phyloP scores from a whole-genome alignment of 73 alveolate genomes.

The Blepharisma stoltei region DNA sequence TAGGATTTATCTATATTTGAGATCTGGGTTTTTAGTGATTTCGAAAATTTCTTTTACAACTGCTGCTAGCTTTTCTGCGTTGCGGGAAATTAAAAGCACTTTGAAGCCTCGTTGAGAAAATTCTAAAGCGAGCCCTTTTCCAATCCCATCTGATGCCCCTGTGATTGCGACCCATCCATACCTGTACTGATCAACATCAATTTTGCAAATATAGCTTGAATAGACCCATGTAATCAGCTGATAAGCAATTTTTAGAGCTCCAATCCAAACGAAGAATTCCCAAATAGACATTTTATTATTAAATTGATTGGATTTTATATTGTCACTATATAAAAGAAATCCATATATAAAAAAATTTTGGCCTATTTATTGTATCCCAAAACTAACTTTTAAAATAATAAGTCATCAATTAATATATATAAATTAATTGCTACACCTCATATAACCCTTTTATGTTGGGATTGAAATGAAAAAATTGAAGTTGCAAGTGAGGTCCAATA shows the following conservation, averaged over 20 bases:
- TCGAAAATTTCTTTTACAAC: background rate
- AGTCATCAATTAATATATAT: too few relatives aligned
- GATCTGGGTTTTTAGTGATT: too few relatives aligned
- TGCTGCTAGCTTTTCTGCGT: constrained; percentile 39
- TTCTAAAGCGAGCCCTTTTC: constrained; percentile 47
- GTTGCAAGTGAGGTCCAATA: too few relatives aligned
- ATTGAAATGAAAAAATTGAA: too few relatives aligned
- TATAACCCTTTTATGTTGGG: too few relatives aligned
- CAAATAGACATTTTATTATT: background rate
- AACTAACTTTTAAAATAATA: too few relatives aligned
- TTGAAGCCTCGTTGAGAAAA: constrained; percentile 58
- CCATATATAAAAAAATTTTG: too few relatives aligned
- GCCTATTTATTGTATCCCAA: too few relatives aligned
- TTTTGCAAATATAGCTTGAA: background rate
- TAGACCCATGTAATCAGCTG: background rate
- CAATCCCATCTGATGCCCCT: constrained; percentile 67
- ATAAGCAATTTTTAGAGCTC: background rate
- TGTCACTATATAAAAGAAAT: too few relatives aligned
- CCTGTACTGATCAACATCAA: background rate
- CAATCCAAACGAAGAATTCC: background rate
- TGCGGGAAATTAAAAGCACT: constrained; percentile 49
- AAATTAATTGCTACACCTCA: too few relatives aligned
- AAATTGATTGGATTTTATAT: too few relatives aligned
- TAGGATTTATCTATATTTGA: too few relatives aligned
- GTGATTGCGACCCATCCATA: constrained; percentile 49